Conservation (phyloP, 805 yeast genomes). For the Suhomyces kilbournensis region DNA sequence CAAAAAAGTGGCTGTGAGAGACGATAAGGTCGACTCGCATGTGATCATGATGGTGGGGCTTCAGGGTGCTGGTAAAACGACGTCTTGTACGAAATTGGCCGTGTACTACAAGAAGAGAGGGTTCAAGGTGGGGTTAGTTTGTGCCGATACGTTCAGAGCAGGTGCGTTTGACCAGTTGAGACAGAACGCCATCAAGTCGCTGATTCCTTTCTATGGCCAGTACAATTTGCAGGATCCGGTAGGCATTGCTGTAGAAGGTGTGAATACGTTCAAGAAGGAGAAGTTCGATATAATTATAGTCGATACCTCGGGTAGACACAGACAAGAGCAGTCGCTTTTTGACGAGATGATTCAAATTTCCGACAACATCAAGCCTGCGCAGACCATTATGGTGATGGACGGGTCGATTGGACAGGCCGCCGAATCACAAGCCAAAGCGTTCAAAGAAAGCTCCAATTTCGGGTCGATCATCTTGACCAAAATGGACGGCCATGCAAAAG, state of each 20-base stretch:
- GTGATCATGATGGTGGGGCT: conserved; percentile 97
- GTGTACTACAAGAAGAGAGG: conserved; percentile 92
- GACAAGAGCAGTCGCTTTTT: conserved; percentile 88
- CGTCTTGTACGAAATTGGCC: conserved; percentile 95
- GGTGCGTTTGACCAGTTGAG: conserved; percentile 99
- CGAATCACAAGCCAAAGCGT: conserved; percentile 89
- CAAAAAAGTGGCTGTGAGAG: conserved; percentile 22
- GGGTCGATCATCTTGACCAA: conserved; percentile 94
- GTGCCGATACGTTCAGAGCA: conserved; percentile 99
- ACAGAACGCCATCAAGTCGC: conserved; percentile 94
- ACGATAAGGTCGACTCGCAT: conserved; percentile 26
- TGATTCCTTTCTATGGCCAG: conserved; percentile 91
- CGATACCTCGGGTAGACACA: conserved; percentile 97
- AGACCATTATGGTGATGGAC: conserved; percentile 95
- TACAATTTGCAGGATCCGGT: conserved; percentile 96
- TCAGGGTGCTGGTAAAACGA: conserved; percentile 98
- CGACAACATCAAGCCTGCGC: conserved; percentile 84
- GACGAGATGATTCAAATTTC: conserved; percentile 94
- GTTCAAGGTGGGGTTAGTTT: conserved; percentile 90
- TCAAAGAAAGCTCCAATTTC: conserved; percentile 87
- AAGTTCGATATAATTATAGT: conserved; percentile 91
- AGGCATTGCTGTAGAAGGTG: conserved; percentile 87
- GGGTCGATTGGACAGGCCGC: conserved; percentile 99
- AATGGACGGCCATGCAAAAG: conserved; percentile 98
- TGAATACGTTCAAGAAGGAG: conserved; percentile 83